A percentile compares a stretch with the other conserved stretches of the same genome.
These are phyloP conservation scores for Calonectria montana DNA, from an alignment of 2,329 filamentous ascomycete species.

Conservation along the genomic window DNA sequence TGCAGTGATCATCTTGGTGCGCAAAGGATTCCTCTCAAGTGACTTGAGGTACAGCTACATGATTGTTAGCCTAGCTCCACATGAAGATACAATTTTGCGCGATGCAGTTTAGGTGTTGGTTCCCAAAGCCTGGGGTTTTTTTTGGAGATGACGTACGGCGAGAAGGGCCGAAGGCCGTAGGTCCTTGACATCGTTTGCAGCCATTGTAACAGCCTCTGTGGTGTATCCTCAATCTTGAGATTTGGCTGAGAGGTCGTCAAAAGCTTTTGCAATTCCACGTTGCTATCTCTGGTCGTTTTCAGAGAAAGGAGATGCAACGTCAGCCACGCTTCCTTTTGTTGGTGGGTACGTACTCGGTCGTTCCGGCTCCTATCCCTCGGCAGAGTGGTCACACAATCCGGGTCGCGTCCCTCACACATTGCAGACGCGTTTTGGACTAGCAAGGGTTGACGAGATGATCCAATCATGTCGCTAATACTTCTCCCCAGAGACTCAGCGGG, in stretches of 20 bases:
- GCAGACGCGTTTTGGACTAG: neutral
- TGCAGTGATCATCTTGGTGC: neutral
- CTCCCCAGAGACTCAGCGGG: neutral
- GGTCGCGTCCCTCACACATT: neutral
- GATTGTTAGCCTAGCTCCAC: neutral
- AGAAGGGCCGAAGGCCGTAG: neutral
- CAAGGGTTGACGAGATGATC: neutral
- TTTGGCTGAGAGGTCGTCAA: neutral
- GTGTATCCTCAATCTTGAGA: neutral
- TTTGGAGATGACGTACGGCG: neutral
- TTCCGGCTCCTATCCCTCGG: neutral
- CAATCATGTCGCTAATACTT: neutral
- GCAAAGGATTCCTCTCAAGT: neutral
- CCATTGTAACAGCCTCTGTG: neutral
- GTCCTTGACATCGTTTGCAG: neutral
- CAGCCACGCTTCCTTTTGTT: neutral
- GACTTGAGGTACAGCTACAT: neutral
- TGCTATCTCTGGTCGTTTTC: neutral
- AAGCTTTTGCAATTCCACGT: neutral
- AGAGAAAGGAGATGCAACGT: neutral
- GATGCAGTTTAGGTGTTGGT: neutral
- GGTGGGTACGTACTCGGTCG: neutral
- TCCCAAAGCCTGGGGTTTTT: neutral
- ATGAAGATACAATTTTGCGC: neutral
- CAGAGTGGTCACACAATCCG: neutral